These are phyloP conservation scores for Amylocystis lapponica DNA, from an alignment of 768 basidiomycete species.

Conservation along the genomic window DNA sequence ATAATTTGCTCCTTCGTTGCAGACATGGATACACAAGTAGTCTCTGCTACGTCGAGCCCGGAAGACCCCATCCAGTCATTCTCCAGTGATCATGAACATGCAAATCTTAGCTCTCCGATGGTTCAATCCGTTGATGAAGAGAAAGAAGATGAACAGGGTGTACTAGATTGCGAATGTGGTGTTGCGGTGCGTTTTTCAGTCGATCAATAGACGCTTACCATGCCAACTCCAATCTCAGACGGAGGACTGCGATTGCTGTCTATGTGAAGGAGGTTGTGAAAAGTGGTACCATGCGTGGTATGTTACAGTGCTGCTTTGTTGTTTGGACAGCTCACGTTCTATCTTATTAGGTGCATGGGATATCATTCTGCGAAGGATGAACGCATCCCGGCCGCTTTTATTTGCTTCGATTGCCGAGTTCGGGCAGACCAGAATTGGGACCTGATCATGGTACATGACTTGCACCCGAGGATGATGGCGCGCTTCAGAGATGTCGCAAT, in stretches of 20 bases:
- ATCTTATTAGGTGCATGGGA: slow-evolving; percentile 50
- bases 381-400: slow-evolving; percentile 54
- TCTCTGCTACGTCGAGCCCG: slow-evolving; percentile 1
- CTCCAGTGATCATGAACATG: slow-evolving; percentile 9
- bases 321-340: neutral
- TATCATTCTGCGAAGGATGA: slow-evolving; percentile 56
- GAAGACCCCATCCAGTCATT: slow-evolving; percentile 36
- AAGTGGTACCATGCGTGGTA: slow-evolving; percentile 78
- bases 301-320: slow-evolving; percentile 13
- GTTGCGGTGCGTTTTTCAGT: slow-evolving; percentile 27
- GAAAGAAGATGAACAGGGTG: slow-evolving; percentile 19
- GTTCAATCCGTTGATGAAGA: slow-evolving; percentile 12
- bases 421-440: slow-evolving; percentile 64
- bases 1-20: neutral
- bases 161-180: slow-evolving; percentile 67
- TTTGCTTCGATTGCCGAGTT: slow-evolving; percentile 75
- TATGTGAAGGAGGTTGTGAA: slow-evolving; percentile 70
- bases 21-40: slow-evolving; percentile 31
- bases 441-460: slow-evolving; percentile 49
- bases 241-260: slow-evolving; percentile 45
- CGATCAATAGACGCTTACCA: neutral
- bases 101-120: slow-evolving; percentile 2
- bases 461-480: slow-evolving; percentile 53
- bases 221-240: slow-evolving; percentile 31
- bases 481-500: slow-evolving; percentile 66